Base-by-base conservation (phyloP, 1,139 yeast genomes). In the Hemisphaericaspora lyxosophila region DNA sequence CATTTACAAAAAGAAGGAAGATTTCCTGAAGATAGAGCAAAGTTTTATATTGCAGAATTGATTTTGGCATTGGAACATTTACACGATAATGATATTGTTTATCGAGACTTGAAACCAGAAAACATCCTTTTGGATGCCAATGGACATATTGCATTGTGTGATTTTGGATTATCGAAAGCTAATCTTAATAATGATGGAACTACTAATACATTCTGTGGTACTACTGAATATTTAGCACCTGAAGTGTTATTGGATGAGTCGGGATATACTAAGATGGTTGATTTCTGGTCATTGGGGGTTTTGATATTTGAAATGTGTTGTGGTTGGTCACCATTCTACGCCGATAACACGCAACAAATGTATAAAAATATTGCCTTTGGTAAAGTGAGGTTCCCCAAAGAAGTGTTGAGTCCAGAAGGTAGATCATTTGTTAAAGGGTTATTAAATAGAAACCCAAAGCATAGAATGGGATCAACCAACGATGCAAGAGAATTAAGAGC, bases 271-370 rank as follows among this genome's bases (percentile, higher is more conserved):
- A 83, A 84, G 55, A 84, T 84, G 92, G 92, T 85, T 52, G 94
- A 85, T 61, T 85, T 84, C 51, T 85, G 94, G 94, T 82, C 90
- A 2, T 64, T 85, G 42, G 94, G 94, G 44, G 92, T 85, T 7
- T 67, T 85, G 43, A 83, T 85, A 32, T 85, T 85, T 59, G 94
- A 85, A 62, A 84, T 85, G 92, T 83, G 97, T 62, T 92, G 97
- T 66, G 98, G 98, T 30, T 92, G 97, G 97, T 85, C 96, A n/a
- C 98, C 98, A 39, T 92, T 92, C 60, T 90, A 88, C 57, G 97
- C 97, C 30, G 97, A 90, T 47, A 92, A 87, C 59, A 88, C 95
- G 38, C 97, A 92, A 67, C 96, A 90, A 64, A 92, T 92, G 97
- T 92, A 92, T 69, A 90, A 90, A 67, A 92, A 92, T 64, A 92